Base-by-base conservation (phyloP, 352 stramenopile species). In the Elongisporangium anandrum region DNA sequence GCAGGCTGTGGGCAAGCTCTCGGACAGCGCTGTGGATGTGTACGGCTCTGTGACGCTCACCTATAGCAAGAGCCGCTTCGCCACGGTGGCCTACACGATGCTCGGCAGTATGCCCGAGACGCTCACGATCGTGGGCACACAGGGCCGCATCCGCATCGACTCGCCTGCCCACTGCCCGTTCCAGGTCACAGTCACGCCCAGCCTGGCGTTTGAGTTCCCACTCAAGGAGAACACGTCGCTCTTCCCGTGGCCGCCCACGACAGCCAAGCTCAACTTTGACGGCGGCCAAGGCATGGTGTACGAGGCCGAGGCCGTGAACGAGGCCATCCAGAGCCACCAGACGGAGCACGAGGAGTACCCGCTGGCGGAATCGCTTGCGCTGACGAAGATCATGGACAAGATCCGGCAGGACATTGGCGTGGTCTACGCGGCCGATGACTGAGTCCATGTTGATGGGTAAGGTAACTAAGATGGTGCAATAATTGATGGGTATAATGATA, bases 211-310 rank as follows among this genome's bases (percentile, higher is more conserved):
- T 8, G 29, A 39, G 29, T 39, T 39, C 29, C 29, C 29, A 39
- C 63, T 65, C 24, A 61, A 67, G 34, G 68, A 73, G 22, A 68
- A 77, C 15, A 61, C 60, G 39, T 64, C 77, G 20, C 49, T 65
- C 1, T 90, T 94, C 45, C 68, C 82, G n/a, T 64, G 67, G 29
- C 71, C 79, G 0, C 56, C 65, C 5, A 61, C 70, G 1, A 69
- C 73, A 0, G 52, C 79, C 16, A 61, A 61, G 9, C 60, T 71
- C 22, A 75, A 87, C 54, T 95, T 92, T 63, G 72, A 69, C 10
- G 77, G 81, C 48, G 84, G 72, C 10, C 57, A 65, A 10, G 85
- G 87, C 12, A 93, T 97, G 53, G 61, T 73, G n/a, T 94, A 93
- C 62, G 87, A 97, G 59, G 85, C 75, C 0, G 73, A 85, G 48